phyloP scores from a whole-genome alignment of 2,329 filamentous ascomycete genomes.

The Penicillium sp. region DNA sequence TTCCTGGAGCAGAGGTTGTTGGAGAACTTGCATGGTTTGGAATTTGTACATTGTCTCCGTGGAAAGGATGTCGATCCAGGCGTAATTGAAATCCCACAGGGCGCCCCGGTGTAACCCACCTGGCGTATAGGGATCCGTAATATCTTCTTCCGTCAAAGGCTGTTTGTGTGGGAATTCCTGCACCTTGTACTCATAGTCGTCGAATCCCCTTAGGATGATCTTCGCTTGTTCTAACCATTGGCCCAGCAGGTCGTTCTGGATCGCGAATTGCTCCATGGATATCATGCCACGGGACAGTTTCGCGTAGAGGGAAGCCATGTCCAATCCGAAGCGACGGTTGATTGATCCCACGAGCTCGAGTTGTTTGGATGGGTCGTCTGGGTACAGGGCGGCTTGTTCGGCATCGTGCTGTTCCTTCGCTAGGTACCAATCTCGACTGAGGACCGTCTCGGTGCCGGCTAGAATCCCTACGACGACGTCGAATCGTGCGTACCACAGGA shows the following conservation, averaged over 20 bases:
- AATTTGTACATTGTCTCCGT: conserved; percentile 79
- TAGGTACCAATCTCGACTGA: conserved; percentile 78
- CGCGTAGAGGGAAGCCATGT: conserved; percentile 77
- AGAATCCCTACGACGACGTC: conserved; percentile 83
- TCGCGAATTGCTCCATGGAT: conserved; percentile 62
- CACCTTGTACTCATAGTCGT: conserved; percentile 63
- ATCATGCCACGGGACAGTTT: conserved; percentile 66
- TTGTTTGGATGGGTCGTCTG: conserved; percentile 64
- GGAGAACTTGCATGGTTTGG: conserved; percentile 63
- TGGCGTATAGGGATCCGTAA: conserved; percentile 72
- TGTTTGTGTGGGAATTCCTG: conserved; percentile 61
- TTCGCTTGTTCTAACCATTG: conserved; percentile 44
- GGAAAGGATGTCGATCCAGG: conserved; percentile 75
- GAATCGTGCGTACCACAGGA: conserved; percentile 89
- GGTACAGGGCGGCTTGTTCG: conserved; percentile 59
- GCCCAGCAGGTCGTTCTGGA: conserved; percentile 60
- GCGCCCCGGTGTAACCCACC: conserved; percentile 70
- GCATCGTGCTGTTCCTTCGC: conserved; percentile 64
- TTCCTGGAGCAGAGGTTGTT: conserved; percentile 54
- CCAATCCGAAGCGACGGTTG: conserved; percentile 72
- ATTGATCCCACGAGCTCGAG: conserved; percentile 67
- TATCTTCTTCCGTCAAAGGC: conserved; percentile 60
- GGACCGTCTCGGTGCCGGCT: conserved; percentile 71
- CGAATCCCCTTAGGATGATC: conserved; percentile 62
- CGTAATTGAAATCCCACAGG: conserved; percentile 72